Conservation (phyloP, 257 asterid species). For the Nicotiana attenuata region DNA sequence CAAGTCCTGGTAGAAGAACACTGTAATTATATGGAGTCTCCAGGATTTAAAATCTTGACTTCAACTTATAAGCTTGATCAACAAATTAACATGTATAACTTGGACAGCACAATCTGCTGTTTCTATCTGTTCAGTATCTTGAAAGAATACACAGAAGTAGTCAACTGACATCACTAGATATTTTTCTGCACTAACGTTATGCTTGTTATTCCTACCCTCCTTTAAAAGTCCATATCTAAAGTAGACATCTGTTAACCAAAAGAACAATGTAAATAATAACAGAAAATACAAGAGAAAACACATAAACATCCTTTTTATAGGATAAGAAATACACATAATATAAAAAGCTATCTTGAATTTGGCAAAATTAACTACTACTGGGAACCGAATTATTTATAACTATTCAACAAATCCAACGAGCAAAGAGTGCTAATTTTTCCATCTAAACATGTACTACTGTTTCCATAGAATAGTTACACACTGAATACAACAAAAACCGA, state of each 20-base stretch:
- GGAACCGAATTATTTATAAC: neutral
- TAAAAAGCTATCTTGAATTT: neutral
- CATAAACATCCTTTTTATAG: neutral
- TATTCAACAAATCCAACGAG: neutral
- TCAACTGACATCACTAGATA: neutral
- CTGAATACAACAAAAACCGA: neutral
- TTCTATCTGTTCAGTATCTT: neutral
- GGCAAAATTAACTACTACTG: neutral
- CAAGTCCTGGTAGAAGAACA: constrained; percentile 42
- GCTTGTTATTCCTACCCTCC: neutral
- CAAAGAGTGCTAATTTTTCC: neutral
- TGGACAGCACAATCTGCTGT: neutral
- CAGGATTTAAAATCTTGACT: neutral
- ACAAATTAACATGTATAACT: neutral
- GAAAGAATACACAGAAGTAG: neutral
- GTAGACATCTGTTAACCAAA: neutral
- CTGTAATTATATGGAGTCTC: neutral
- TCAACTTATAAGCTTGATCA: neutral
- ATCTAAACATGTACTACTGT: neutral
- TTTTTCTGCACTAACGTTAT: neutral
- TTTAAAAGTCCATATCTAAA: neutral
- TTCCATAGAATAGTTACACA: neutral
- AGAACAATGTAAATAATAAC: neutral
- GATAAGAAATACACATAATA: neutral
- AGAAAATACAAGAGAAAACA: neutral